Conservation (phyloP, 805 yeast genomes). For the Saitoella complicata region DNA sequence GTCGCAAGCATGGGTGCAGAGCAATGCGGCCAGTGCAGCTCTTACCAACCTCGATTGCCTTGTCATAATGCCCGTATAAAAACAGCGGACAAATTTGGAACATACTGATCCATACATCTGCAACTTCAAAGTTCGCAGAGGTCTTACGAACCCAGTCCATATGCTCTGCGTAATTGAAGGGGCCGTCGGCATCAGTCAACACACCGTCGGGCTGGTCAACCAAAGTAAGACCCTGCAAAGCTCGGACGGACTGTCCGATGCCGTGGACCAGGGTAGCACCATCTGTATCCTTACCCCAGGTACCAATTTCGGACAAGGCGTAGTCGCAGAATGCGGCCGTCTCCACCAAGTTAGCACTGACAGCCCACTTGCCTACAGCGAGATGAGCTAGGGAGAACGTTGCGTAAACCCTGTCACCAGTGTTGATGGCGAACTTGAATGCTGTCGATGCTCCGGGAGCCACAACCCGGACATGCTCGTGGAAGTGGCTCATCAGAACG, state of each 20-base stretch:
- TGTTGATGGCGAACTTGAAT: slow-evolving; percentile 3
- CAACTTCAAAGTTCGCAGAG: no score
- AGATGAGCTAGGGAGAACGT: slow-evolving; percentile 7
- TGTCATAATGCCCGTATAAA: slow-evolving; percentile 6
- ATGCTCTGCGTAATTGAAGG: no score
- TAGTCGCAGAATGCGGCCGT: slow-evolving; percentile 1
- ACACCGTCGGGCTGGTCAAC: no score
- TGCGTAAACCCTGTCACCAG: slow-evolving; percentile 8
- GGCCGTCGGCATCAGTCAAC: no score
- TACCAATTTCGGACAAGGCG: not conserved
- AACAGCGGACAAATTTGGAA: slow-evolving; percentile 7
- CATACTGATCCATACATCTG: not conserved
- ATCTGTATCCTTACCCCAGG: slow-evolving; percentile 4
- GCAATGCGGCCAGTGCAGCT: no score
- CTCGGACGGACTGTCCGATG: slow-evolving; percentile 3
- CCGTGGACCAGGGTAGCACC: slow-evolving; percentile 3
- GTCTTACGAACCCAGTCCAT: no score
- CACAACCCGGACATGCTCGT: not conserved
- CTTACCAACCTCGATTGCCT: slow-evolving; percentile 4
- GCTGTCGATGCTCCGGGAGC: not conserved
- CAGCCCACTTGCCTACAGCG: slow-evolving; percentile 4
- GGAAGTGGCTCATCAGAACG: slow-evolving; percentile 5
- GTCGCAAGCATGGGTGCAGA: no score
- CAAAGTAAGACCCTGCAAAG: slow-evolving; percentile 3
- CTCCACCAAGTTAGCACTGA: slow-evolving; percentile 1